Percentiles rank a stretch among this genome's conserved stretches.
Conservation (phyloP, 2,329 filamentous ascomycete species). For the Fusarium continuum region DNA sequence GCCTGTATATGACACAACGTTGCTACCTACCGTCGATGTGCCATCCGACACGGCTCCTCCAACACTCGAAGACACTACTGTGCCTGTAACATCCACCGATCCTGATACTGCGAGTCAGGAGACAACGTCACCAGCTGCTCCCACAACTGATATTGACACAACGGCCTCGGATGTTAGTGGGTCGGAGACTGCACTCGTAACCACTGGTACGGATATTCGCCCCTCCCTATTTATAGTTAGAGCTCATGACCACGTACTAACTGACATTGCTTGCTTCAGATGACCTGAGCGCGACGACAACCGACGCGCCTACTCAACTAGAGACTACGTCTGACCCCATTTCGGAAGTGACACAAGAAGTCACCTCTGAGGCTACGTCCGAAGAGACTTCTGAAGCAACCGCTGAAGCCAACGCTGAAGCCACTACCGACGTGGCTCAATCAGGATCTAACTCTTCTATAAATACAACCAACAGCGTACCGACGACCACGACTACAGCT, state of each 20-base stretch:
- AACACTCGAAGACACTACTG: constrained; percentile 11
- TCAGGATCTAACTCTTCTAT: constrained; percentile 12
- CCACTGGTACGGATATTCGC: constrained; percentile 36
- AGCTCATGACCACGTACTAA: constrained; percentile 27
- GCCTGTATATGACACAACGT: constrained; percentile 22
- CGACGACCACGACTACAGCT: constrained; percentile 15
- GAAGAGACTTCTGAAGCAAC: constrained; percentile 12
- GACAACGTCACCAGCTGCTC: constrained; percentile 21
- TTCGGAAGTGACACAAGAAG: constrained; percentile 10
- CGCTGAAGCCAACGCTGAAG: constrained; percentile 6
- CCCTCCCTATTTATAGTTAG: constrained; percentile 19
- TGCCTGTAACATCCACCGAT: constrained; percentile 20
- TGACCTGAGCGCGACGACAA: constrained; percentile 29
- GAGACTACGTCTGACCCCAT: constrained; percentile 30
- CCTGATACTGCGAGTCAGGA: constrained; percentile 28
- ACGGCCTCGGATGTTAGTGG: constrained; percentile 24
- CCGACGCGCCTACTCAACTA: constrained; percentile 25
- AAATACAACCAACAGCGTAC: constrained; percentile 16
- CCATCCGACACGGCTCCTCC: constrained; percentile 12
- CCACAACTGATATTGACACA: constrained; percentile 29
- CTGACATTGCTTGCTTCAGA: constrained; percentile 24
- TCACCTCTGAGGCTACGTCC: constrained; percentile 14
- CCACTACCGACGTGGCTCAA: constrained; percentile 17
- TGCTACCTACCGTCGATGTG: constrained; percentile 28
- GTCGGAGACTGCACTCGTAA: constrained; percentile 30